phyloP scores from a whole-genome alignment of 495 filamentous ascomycete species.

The Penicillium longicatenatum region DNA sequence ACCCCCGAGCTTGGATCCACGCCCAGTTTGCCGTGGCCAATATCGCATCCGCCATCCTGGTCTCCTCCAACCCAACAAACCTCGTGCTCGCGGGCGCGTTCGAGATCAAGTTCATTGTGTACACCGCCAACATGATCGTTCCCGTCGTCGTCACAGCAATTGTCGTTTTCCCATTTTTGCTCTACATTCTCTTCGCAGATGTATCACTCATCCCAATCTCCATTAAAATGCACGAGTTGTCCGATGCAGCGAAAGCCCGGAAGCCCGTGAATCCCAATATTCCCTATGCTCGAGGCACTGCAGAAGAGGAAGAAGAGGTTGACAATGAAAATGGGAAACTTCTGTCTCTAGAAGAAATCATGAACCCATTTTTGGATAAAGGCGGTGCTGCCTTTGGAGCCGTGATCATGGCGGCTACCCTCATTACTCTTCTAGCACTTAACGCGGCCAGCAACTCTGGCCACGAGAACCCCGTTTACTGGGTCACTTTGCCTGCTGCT shows the following conservation, averaged over 20 bases:
- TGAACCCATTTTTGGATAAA: slow-evolving; percentile 71
- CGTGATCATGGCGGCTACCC: slow-evolving; percentile 60
- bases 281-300: slow-evolving; percentile 57
- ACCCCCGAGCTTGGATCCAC: slow-evolving; percentile 68
- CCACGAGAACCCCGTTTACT: slow-evolving; percentile 50
- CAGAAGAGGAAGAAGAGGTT: slow-evolving; percentile 53
- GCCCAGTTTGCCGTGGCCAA: slow-evolving; percentile 70
- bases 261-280: slow-evolving; percentile 69
- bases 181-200: slow-evolving; percentile 64
- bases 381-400: slow-evolving; percentile 60
- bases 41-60: slow-evolving; percentile 66
- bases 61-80: slow-evolving; percentile 72
- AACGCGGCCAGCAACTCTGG: slow-evolving; percentile 54
- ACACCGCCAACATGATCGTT: slow-evolving; percentile 70
- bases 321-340: slow-evolving; percentile 41
- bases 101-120: slow-evolving; percentile 64
- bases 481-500: slow-evolving; percentile 63
- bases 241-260: slow-evolving; percentile 49
- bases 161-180: slow-evolving; percentile 62
- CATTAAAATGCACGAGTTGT: slow-evolving; percentile 65
- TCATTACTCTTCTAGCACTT: slow-evolving; percentile 58
- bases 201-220: slow-evolving; percentile 60
- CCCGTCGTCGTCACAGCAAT: slow-evolving; percentile 64
- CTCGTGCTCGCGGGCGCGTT: slow-evolving; percentile 71
- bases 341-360: slow-evolving; percentile 65